Base-by-base conservation (phyloP, 2,329 filamentous ascomycete genomes). In the Pestalotiopsis fici region DNA sequence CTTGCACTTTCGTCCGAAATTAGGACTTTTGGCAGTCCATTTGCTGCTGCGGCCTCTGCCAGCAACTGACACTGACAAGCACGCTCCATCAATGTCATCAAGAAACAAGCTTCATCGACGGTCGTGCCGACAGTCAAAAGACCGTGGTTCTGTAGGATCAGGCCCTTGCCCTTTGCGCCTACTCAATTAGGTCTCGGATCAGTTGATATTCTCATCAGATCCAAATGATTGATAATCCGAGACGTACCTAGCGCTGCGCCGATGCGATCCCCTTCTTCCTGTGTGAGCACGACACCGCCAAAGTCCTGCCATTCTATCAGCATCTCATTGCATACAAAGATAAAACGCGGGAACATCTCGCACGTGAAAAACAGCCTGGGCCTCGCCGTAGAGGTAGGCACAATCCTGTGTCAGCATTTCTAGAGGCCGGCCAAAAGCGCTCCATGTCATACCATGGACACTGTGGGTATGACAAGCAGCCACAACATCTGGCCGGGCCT, bases 101-200 rank as follows among this genome's bases (percentile, higher is more conserved):
- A 75, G 72, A 86, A 90, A 0, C 86, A 87, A 1, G 88, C 88
- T 74, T 90, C 88, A 69, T 90, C 88, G 11, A 90, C 87, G 0
- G 88, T 90, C 4, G 73, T 73, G 2, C 88, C 88, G 0, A 88
- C 87, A 0, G 87, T 90, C 65, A 90, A 72, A 21, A 90, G 74
- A 0, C 88, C 88, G 73, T 90, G 88, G 71, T 90, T 91, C 60
- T 85, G 77, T 55, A 90, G 76, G 43, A 90, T 87, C 72, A 86
- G 78, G 2, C 80, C 86, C 72, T 76, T 87, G 18, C 50, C 50
- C 59, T 81, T 82, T 0, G 37, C 11, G 11, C 37, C 37, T 39
- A 39, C 1, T 15, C 37, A 39, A 3, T 39, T 1, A 39, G 37
- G 37, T 39, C 11, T 15, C 7, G 7, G 37, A 39, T 39, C 37